A percentile compares a stretch with the other conserved stretches of the same genome.
These are phyloP conservation scores for Entamoeba invadens DNA, from an alignment of 208 protist genomes.

Conservation along the genomic window DNA sequence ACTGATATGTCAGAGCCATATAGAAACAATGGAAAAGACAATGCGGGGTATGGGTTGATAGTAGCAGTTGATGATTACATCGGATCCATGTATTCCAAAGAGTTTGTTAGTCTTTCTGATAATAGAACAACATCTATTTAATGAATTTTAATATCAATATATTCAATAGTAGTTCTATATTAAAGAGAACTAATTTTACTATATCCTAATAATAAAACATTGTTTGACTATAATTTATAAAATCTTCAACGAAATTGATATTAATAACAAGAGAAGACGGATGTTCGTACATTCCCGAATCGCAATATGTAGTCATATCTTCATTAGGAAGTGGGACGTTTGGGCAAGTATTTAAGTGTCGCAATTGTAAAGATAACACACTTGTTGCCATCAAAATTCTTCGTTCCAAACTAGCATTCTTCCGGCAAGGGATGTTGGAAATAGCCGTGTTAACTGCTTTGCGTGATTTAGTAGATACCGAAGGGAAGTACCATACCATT, in stretches of 20 bases:
- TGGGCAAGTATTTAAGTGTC: conserved; percentile 61
- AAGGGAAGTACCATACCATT: conserved; percentile 27
- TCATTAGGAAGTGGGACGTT: conserved; percentile 60
- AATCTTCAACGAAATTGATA: conserved; percentile 31
- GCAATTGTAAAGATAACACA: conserved; percentile 13
- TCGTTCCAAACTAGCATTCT: conserved; percentile 35
- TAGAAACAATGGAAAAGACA: neutral
- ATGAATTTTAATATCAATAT: neutral
- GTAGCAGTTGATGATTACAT: neutral
- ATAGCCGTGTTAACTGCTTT: conserved; percentile 16
- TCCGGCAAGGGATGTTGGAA: conserved; percentile 31
- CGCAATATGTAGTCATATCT: conserved; percentile 47
- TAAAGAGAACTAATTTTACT: conserved; percentile 20
- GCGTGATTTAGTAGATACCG: neutral
- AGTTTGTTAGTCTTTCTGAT: conserved; percentile 17
- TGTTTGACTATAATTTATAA: conserved; percentile 52
- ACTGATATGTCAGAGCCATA: neutral
- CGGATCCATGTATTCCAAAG: neutral
- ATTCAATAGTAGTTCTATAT: conserved; percentile 33
- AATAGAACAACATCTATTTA: neutral
- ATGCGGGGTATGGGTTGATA: neutral
- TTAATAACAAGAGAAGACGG: neutral
- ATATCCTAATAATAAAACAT: conserved; percentile 18
- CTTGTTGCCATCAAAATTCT: conserved; percentile 33
- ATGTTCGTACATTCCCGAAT: conserved; percentile 45